Percentiles rank a stretch among this genome's conserved stretches.
Evolutionary conservation across 208 protist genomes (phyloP).

Genomic region (Trypanosoma cruzi): DNA sequence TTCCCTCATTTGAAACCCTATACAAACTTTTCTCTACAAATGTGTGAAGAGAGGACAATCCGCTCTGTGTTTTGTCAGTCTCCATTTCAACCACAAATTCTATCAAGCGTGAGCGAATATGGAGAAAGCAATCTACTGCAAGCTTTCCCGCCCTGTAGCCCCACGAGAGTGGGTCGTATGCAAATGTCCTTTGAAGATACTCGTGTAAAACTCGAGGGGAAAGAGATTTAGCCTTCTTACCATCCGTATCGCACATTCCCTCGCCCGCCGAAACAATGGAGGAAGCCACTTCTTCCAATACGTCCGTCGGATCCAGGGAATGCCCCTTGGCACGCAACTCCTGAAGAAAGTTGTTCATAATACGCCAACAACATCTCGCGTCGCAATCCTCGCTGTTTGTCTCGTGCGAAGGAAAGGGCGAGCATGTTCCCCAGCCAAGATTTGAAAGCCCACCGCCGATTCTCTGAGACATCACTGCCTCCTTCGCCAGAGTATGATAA

Average conservation of each 20-base stretch:
- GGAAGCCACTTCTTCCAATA: slow-evolving; percentile 10
- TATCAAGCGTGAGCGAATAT: slow-evolving; percentile 17
- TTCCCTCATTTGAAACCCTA: slow-evolving; percentile 5
- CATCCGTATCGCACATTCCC: background rate
- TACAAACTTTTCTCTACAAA: slow-evolving; percentile 8
- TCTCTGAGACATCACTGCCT: slow-evolving; percentile 15
- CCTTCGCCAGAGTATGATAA: slow-evolving; percentile 37
- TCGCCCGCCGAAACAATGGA: background rate
- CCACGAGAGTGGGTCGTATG: slow-evolving; percentile 19
- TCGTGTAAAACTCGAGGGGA: slow-evolving; percentile 12
- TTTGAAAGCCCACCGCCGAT: background rate
- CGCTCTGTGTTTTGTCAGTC: too few species aligned
- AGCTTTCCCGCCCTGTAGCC: slow-evolving; percentile 20
- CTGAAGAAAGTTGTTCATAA: slow-evolving; percentile 25
- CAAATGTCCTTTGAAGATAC: slow-evolving; percentile 29
- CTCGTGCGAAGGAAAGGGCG: slow-evolving; percentile 1
- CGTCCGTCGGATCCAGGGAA: slow-evolving; percentile 5
- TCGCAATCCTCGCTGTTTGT: background rate
- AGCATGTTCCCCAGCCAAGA: background rate
- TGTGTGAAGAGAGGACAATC: slow-evolving; percentile 4
- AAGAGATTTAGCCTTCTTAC: background rate
- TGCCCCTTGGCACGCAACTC: slow-evolving; percentile 9
- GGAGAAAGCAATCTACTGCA: slow-evolving; percentile 26
- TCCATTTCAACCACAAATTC: background rate
- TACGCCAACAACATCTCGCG: slow-evolving; percentile 5